Evolutionary conservation across 768 basidiomycete genomes (phyloP).

Genomic region (Serendipita indica): DNA sequence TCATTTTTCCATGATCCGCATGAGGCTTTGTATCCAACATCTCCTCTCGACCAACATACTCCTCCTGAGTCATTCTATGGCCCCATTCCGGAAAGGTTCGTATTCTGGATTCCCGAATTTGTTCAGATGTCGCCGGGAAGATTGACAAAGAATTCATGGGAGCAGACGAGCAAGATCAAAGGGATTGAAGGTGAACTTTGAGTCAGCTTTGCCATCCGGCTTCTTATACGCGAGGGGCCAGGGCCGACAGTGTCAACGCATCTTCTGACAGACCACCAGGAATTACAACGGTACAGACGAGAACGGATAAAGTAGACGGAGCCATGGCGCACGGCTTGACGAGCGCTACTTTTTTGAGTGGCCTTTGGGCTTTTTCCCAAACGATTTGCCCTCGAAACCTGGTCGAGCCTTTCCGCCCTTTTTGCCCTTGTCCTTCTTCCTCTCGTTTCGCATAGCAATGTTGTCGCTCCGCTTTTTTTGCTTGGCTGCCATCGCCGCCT

Average conservation of each 20-base stretch:
- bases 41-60: constrained; percentile 32
- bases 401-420: constrained; percentile 52
- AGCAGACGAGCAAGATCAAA: too few relatives aligned
- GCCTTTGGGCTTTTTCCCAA: constrained; percentile 33
- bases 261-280: too few relatives aligned
- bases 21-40: constrained; percentile 30
- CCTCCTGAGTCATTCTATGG: constrained; percentile 28
- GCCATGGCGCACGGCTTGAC: too few relatives aligned
- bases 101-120: constrained; percentile 23
- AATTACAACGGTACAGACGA: too few relatives aligned
- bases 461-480: constrained; percentile 89
- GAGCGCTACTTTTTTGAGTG: constrained; percentile 21
- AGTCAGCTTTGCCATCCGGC: too few relatives aligned
- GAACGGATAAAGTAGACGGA: too few relatives aligned
- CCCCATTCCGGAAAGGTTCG: constrained; percentile 32
- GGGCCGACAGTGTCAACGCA: too few relatives aligned
- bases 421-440: constrained; percentile 46
- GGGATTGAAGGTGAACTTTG: too few relatives aligned
- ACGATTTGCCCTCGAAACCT: constrained; percentile 77
- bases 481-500: constrained; percentile 61
- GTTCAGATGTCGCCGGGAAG: constrained; percentile 34
- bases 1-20: constrained; percentile 31
- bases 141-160: too few relatives aligned
- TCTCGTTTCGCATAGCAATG: constrained; percentile 72
- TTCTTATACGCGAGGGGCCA: too few relatives aligned